Evolutionary conservation across 2,329 filamentous ascomycete genomes (phyloP), one percentile per base, ranked within the genome.

Genomic region (Dryadomyces quercus-mongolicae): DNA sequence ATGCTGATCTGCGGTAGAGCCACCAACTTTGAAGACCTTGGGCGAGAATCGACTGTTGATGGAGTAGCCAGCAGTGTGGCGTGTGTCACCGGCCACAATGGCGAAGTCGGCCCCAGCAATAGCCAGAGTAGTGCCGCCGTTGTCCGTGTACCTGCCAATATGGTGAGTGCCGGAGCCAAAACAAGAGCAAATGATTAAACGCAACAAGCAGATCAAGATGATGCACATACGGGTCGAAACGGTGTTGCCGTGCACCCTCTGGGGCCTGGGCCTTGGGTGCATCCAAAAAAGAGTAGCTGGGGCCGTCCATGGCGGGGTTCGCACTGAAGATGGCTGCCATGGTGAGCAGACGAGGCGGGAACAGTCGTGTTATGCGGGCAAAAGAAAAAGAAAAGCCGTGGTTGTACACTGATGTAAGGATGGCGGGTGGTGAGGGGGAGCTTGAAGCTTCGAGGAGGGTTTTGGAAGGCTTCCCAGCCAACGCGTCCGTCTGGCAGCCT

Each of bases 11-110:
- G 89, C 82, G 45, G 87, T 91, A 57, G 91, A 88, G 53, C 92
- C 93, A 57, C 94, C 93, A 62, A 98, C 94, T 72, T 88, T 90
- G 81, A 95, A 98, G 59, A 98, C 86, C 74, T 98, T 98, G 55
- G 93, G 93, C 56, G 85, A 81, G 76, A 88, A 92, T 65, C 93
- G 87, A 56, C 91, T 91, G 82, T 98, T 96, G 84, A 98, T 98
- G 78, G 86, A 96, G 82, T 95, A 98, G 67, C 94, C 93, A 60
- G 88, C 86, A 54, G 91, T 95, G 66, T 89, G 88, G 68, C 93
- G 88, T 63, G 93, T 98, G 75, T 98, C 93, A 72, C 94, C 93
- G 47, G 93, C 93, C 69, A 98, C 83, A 73, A 98, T 94, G 67
- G 90, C 83, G 76, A 97, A 98, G 75, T 94, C 88, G 67, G 84